Evolutionary conservation across 2,329 filamentous ascomycete genomes (phyloP), one percentile per base, ranked within the genome.

Genomic region (Bipolaris sorokiniana): DNA sequence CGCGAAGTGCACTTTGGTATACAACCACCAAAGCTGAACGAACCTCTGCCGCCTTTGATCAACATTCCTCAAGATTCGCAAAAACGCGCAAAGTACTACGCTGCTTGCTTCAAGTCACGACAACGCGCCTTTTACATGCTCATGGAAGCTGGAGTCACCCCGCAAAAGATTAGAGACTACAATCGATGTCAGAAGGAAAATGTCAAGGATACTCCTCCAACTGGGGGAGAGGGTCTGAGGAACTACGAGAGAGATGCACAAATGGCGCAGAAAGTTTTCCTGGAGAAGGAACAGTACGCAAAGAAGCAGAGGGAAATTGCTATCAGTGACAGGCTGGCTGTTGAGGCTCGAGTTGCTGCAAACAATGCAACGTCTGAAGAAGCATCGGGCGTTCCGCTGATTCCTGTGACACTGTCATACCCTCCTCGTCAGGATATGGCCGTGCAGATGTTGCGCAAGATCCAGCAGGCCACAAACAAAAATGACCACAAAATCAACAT

Each of bases 1-100:
- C 64, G 62, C 22, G 73, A 76, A 56, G 67, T 68, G 48, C 70
- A 65, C 36, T 74, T 66, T 28, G 73, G 72, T 23, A 63, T 74
- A 2, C 66, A 69, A 40, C 65, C 64, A 10, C 70, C 69, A 15
- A 63, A 70, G 42, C 16, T 65, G 3, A 49, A 62, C 11, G 59
- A 68, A 22, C 66, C 66, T 9, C 20, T 75, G 0, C 60, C 71
- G 6, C 68, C 67, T 11, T 63, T 75, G 22, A 66, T 75, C 64
- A 75, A 75, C 42, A 58, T 75, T 7, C 73, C 73, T 5, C 61
- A 48, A 26, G 65, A 74, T 34, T 18, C 40, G 1, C 1, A 26
- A 4, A 67, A 68, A 45, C 66, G 64, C 5, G 42, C 45, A 3
- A 65, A 66, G 31, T 76, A 74, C 53, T 72, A 71, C 45, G 61